These are phyloP conservation scores for Pleodorina starrii DNA, from an alignment of 139 green algal genomes.

Conservation along the genomic window DNA sequence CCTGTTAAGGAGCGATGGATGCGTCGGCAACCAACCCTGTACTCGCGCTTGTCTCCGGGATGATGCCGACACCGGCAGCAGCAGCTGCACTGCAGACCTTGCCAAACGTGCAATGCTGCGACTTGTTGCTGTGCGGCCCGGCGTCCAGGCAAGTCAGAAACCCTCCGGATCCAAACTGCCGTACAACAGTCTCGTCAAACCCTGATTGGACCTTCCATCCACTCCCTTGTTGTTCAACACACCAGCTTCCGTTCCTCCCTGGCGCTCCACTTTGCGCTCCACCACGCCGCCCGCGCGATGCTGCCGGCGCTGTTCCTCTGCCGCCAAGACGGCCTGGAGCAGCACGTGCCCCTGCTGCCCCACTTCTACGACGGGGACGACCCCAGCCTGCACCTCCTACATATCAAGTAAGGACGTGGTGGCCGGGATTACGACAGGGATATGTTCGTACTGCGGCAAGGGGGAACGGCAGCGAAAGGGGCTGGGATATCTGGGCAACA, in stretches of 20 bases:
- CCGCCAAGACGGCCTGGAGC: slow-evolving; percentile 21
- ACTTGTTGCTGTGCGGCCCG: slow-evolving; percentile 12
- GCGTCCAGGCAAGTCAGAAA: neutral
- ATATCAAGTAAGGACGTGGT: slow-evolving; percentile 31
- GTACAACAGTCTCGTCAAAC: no score
- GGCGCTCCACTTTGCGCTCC: slow-evolving; percentile 40
- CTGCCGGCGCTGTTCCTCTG: slow-evolving; percentile 31
- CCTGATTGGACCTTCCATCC: no score
- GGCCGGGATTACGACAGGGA: no score
- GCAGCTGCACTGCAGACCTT: neutral
- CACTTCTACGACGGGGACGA: neutral
- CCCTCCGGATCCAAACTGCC: no score
- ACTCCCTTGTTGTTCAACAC: no score
- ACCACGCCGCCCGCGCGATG: neutral
- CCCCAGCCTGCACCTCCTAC: slow-evolving; percentile 4
- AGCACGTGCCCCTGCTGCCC: slow-evolving; percentile 15
- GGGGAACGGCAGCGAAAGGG: no score
- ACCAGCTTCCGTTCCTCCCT: slow-evolving; percentile 26
- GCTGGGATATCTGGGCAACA: no score
- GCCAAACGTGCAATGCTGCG: neutral
- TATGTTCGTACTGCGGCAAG: no score
- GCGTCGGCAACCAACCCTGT: neutral
- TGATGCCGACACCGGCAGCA: neutral
- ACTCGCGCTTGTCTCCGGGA: neutral
- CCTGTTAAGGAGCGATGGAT: no score